These are phyloP conservation scores for Leishmania lainsoni DNA, from an alignment of 208 protist genomes.

Conservation along the genomic window DNA sequence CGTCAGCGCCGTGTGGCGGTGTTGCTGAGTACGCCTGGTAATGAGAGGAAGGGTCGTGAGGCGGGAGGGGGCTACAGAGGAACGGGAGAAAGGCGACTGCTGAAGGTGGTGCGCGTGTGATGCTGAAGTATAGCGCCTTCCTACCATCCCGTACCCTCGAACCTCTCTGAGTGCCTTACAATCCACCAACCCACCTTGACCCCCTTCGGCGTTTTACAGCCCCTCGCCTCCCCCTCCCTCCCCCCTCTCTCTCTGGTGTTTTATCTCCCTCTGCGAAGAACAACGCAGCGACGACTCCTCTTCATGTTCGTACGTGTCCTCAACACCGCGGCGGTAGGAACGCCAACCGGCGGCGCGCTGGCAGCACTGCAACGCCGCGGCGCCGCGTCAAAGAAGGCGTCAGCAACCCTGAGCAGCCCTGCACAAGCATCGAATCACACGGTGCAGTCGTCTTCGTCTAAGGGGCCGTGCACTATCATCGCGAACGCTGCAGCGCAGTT, in stretches of 20 bases:
- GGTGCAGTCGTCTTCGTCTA: not conserved
- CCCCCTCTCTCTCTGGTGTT: not conserved
- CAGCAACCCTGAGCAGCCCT: not conserved
- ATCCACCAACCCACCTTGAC: not conserved
- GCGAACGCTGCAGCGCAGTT: constrained; percentile 45
- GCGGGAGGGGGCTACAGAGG: not conserved
- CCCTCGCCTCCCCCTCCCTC: not conserved
- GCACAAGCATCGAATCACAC: not conserved
- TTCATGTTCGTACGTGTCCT: too few relatives aligned
- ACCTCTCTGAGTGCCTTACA: not conserved
- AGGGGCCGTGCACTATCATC: constrained; percentile 3
- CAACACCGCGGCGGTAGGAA: not conserved
- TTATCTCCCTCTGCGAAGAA: not conserved
- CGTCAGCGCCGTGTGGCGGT: not conserved
- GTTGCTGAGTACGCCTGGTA: not conserved
- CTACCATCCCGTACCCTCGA: not conserved
- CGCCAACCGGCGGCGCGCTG: not conserved
- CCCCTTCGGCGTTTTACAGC: not conserved
- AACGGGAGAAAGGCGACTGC: not conserved
- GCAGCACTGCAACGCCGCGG: not conserved
- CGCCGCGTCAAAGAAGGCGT: not conserved
- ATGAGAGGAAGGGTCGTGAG: too few relatives aligned
- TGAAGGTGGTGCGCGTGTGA: not conserved
- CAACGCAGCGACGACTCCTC: constrained; percentile 8
- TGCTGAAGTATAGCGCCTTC: not conserved